These are phyloP conservation scores for Pichia sp. DNA, from an alignment of 1,139 yeast species.

Conservation along the genomic window DNA sequence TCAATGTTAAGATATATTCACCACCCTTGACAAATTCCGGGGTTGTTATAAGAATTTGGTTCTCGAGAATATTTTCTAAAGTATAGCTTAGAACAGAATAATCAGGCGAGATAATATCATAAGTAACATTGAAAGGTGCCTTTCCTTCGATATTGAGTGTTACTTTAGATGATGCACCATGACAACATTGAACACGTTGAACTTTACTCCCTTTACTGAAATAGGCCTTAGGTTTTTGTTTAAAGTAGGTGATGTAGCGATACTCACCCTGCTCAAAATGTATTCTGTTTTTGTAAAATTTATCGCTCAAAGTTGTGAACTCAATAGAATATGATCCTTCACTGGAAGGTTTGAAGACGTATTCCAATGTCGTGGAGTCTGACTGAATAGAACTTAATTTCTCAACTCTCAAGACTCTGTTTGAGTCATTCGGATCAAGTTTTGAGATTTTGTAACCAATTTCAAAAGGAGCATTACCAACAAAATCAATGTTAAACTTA, in stretches of 20 bases:
- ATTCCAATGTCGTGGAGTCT: constrained; percentile 35
- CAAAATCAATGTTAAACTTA: constrained; percentile 58
- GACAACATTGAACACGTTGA: constrained; percentile 35
- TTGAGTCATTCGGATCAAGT: constrained; percentile 34
- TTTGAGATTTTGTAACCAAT: constrained; percentile 60
- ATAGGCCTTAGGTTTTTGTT: constrained; percentile 44
- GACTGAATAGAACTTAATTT: constrained; percentile 30
- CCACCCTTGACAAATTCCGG: constrained; percentile 64
- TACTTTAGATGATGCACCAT: constrained; percentile 38
- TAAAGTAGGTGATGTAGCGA: constrained; percentile 50
- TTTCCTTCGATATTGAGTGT: constrained; percentile 67
- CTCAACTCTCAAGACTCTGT: constrained; percentile 34
- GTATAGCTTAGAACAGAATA: constrained; percentile 40
- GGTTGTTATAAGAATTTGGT: constrained; percentile 43
- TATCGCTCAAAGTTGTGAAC: constrained; percentile 56
- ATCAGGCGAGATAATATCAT: constrained; percentile 57
- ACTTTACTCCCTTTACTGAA: constrained; percentile 25
- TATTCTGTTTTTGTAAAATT: constrained; percentile 41
- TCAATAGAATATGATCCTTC: constrained; percentile 80
- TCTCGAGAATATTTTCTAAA: constrained; percentile 40
- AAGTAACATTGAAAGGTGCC: constrained; percentile 68
- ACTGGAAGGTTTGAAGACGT: constrained; percentile 67
- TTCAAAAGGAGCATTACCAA: constrained; percentile 80
- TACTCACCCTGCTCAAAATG: constrained; percentile 35
- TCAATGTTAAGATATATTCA: constrained; percentile 55